Evolutionary conservation across 2,329 filamentous ascomycete genomes (phyloP).

Genomic region (Sarocladiaceae sp.): DNA sequence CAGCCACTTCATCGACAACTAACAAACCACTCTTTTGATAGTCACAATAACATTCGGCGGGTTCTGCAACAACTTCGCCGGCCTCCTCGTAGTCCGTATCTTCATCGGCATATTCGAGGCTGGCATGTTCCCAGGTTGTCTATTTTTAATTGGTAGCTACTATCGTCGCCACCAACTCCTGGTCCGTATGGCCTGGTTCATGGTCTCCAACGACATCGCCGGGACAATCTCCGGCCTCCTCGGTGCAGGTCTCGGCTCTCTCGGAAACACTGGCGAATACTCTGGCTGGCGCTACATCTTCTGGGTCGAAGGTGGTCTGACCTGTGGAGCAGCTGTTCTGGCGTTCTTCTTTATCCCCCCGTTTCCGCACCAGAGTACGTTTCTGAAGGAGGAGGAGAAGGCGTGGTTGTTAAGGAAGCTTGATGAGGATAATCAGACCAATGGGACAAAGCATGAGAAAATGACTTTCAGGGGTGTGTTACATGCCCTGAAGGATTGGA

Average conservation of each 20-base stretch:
- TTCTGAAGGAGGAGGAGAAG: conserved; percentile 16
- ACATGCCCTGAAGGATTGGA: no score
- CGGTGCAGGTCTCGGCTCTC: conserved; percentile 18
- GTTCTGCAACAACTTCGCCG: conserved; percentile 20
- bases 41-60: conserved; percentile 23
- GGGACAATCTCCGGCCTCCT: conserved; percentile 19
- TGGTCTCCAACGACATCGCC: conserved; percentile 21
- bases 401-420: conserved; percentile 16
- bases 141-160: conserved; percentile 29
- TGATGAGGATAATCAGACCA: conserved; percentile 15
- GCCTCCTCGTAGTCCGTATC: conserved; percentile 22
- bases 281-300: conserved; percentile 21
- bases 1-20: background rate
- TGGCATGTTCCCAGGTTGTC: conserved; percentile 27
- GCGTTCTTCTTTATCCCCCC: conserved; percentile 17
- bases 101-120: conserved; percentile 30
- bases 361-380: conserved; percentile 15
- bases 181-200: conserved; percentile 20
- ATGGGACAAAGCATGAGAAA: conserved; percentile 15
- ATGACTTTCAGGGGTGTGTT: no score
- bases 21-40: background rate
- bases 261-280: conserved; percentile 17
- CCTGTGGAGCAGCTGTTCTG: conserved; percentile 12
- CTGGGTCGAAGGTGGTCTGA: conserved; percentile 17
- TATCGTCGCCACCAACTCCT: conserved; percentile 28